Conservation (phyloP, 148 eudicot genomes). For the Talinum fruticosum region DNA sequence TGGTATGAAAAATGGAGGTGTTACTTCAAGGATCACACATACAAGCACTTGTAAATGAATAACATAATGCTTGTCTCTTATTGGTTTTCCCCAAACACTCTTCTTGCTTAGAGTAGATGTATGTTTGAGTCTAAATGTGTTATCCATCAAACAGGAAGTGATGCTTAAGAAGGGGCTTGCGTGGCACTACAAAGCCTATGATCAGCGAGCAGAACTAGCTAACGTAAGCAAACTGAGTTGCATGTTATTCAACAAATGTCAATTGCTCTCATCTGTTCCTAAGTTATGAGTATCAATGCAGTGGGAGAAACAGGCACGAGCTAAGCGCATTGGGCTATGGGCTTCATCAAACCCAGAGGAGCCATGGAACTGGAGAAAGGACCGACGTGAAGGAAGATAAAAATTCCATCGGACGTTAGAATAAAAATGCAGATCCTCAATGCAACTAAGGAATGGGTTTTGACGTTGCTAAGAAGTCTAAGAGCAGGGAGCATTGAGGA, state of each 20-base stretch:
- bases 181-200: slow-evolving; percentile 91
- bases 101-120: background rate
- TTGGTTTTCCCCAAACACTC: background rate
- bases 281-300: slow-evolving; percentile 16
- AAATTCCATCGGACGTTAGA: background rate
- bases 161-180: slow-evolving; percentile 94
- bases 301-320: slow-evolving; percentile 93
- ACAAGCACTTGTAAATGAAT: background rate
- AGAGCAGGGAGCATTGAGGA: slow-evolving; percentile 3
- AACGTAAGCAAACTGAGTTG: slow-evolving; percentile 47
- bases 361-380: slow-evolving; percentile 94
- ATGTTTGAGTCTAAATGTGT: background rate
- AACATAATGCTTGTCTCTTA: background rate
- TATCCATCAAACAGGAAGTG: slow-evolving; percentile 44
- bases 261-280: background rate
- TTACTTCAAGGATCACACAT: background rate
- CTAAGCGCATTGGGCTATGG: slow-evolving; percentile 78
- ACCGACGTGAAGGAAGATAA: slow-evolving; percentile 48
- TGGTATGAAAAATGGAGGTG: background rate
- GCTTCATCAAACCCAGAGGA: slow-evolving; percentile 75
- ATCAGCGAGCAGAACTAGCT: slow-evolving; percentile 61
- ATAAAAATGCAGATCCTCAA: slow-evolving; percentile 7
- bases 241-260: slow-evolving; percentile 1
- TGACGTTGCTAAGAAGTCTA: background rate
- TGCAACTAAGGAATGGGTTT: background rate